Conservation (phyloP, 2,329 filamentous ascomycete genomes). For the Neonectria coccinea region DNA sequence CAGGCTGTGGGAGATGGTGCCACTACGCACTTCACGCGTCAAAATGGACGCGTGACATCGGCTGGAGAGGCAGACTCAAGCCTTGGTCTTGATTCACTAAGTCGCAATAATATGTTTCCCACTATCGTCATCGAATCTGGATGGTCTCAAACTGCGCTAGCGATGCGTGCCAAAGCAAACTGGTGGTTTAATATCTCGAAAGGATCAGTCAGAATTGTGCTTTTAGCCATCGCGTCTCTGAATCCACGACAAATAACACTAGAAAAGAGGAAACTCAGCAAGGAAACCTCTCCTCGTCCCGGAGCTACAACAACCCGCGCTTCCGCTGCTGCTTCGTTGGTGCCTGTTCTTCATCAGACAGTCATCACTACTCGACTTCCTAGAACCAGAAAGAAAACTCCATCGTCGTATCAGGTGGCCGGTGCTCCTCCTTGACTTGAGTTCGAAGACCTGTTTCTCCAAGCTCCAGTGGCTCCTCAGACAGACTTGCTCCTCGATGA, state of each 20-base stretch:
- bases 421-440: background rate
- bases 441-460: background rate
- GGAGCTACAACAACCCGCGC: constrained; percentile 1
- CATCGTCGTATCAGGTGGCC: background rate
- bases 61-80: background rate
- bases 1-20: background rate
- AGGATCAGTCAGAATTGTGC: background rate
- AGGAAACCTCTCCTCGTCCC: background rate
- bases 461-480: background rate
- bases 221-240: background rate
- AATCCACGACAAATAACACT: background rate
- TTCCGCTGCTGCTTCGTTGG: background rate
- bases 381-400: background rate
- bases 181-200: background rate
- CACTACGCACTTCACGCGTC: background rate
- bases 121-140: background rate
- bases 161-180: background rate
- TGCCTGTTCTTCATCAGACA: background rate
- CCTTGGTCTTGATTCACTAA: background rate
- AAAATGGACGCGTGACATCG: background rate
- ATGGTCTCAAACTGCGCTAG: background rate
- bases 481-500: background rate
- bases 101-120: background rate
- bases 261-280: background rate
- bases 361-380: background rate